Percentiles rank a stretch among this genome's conserved stretches.
phyloP scores from a whole-genome alignment of 768 basidiomycete species.

The Tephrocybe sp. region DNA sequence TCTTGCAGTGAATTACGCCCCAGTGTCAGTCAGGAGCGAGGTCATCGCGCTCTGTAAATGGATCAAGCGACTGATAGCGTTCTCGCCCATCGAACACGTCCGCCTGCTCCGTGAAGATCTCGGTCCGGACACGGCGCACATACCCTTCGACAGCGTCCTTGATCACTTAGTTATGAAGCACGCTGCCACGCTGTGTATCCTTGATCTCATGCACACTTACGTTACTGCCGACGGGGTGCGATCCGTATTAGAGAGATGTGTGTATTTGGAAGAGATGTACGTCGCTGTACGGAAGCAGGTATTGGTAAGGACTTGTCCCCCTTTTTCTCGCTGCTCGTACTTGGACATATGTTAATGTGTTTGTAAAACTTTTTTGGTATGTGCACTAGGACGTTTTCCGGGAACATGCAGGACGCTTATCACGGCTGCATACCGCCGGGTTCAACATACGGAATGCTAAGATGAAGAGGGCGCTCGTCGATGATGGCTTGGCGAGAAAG shows the following conservation, averaged over 20 bases:
- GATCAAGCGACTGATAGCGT: slow-evolving; percentile 31
- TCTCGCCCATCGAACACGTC: slow-evolving; percentile 31
- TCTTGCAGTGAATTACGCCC: slow-evolving; percentile 29
- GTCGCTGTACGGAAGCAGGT: slow-evolving; percentile 28
- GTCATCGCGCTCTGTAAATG: slow-evolving; percentile 33
- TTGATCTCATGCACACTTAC: slow-evolving; percentile 23
- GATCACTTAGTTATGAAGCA: slow-evolving; percentile 33
- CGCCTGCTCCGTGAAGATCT: slow-evolving; percentile 25
- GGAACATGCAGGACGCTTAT: slow-evolving; percentile 18
- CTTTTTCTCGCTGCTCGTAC: not conserved
- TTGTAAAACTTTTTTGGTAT: too few relatives aligned
- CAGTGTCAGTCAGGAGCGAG: slow-evolving; percentile 15
- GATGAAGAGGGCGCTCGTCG: slow-evolving; percentile 17
- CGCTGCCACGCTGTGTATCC: slow-evolving; percentile 23
- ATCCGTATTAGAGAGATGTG: slow-evolving; percentile 30
- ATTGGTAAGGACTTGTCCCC: slow-evolving; percentile 26
- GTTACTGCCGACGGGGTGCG: slow-evolving; percentile 18
- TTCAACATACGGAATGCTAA: slow-evolving; percentile 34
- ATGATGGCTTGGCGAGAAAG: slow-evolving; percentile 21
- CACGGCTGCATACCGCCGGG: slow-evolving; percentile 29
- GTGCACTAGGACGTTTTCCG: slow-evolving; percentile 27
- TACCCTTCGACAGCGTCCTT: slow-evolving; percentile 33
- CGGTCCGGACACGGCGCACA: slow-evolving; percentile 8
- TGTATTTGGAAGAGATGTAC: slow-evolving; percentile 34
- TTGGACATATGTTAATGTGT: not conserved